Evolutionary conservation across 1,284 basidiomycete genomes (phyloP).

Genomic region (Sanghuangporus sanghuang): DNA sequence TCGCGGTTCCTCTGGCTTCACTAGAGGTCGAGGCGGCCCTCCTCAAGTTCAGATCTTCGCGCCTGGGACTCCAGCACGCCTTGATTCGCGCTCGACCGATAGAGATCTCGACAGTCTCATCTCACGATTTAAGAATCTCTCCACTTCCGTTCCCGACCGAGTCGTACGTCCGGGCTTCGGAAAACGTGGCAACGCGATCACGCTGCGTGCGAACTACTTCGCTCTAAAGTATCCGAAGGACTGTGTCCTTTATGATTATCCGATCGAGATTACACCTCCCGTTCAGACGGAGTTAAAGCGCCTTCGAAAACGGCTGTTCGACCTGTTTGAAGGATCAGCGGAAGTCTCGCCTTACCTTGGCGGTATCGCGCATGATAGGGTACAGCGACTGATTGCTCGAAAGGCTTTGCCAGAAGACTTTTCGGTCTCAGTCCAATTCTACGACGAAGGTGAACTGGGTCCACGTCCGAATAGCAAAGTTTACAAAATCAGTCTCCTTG

Average conservation of each 20-base stretch:
- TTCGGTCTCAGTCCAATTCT: constrained; percentile 41
- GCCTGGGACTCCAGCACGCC: not conserved
- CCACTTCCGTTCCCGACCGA: constrained; percentile 22
- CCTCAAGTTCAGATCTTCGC: constrained; percentile 7
- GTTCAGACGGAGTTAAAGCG: constrained; percentile 39
- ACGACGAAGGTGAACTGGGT: constrained; percentile 46
- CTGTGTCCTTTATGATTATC: constrained; percentile 52
- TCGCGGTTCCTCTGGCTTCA: not conserved
- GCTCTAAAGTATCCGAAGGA: constrained; percentile 45
- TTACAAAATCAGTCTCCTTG: constrained; percentile 49
- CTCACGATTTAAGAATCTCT: constrained; percentile 32
- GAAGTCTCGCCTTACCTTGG: constrained; percentile 36
- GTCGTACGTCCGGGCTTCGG: constrained; percentile 59
- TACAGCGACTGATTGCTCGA: constrained; percentile 52
- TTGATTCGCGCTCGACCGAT: constrained; percentile 6
- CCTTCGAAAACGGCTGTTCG: constrained; percentile 44
- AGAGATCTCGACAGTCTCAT: constrained; percentile 1
- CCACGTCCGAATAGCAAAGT: constrained; percentile 38
- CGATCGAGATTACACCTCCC: constrained; percentile 49
- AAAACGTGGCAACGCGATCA: constrained; percentile 45
- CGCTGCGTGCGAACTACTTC: constrained; percentile 67
- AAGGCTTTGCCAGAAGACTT: constrained; percentile 52
- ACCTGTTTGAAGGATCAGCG: constrained; percentile 48
- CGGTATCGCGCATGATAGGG: constrained; percentile 59
- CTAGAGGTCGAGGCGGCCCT: constrained; percentile 6